These are phyloP conservation scores for Punctularia strigosozonata DNA, from an alignment of 768 basidiomycete genomes.

Conservation along the genomic window DNA sequence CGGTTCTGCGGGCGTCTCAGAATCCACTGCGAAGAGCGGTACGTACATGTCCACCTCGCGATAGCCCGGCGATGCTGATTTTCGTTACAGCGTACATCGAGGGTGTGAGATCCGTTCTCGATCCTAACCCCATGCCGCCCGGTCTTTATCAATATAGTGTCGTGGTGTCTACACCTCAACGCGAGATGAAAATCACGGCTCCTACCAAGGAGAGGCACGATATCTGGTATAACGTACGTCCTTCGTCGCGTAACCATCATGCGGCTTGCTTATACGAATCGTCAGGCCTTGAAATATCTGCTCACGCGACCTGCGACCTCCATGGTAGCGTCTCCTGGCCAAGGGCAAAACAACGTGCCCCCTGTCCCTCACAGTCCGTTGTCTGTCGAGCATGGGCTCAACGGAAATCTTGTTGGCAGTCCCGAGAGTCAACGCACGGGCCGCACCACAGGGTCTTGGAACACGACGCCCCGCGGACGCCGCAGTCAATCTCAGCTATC, in stretches of 20 bases:
- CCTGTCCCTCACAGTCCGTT: slow-evolving; percentile 16
- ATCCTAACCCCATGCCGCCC: slow-evolving; percentile 92
- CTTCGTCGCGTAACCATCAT: slow-evolving; percentile 4
- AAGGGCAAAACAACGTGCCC: slow-evolving; percentile 4
- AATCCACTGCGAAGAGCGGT: slow-evolving; percentile 97
- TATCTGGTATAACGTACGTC: slow-evolving; percentile 83
- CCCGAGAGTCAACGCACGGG: slow-evolving; percentile 68
- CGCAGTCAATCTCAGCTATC: slow-evolving; percentile 76
- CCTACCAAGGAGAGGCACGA: slow-evolving; percentile 92
- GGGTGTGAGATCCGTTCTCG: slow-evolving; percentile 81
- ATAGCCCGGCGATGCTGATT: slow-evolving; percentile 5
- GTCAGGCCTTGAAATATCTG: slow-evolving; percentile 83
- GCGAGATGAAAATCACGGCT: slow-evolving; percentile 99
- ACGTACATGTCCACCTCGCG: too few relatives aligned
- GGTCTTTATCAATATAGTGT: slow-evolving; percentile 90
- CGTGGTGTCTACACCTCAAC: slow-evolving; percentile 81
- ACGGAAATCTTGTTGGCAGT: slow-evolving; percentile 45
- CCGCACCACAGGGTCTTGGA: slow-evolving; percentile 55
- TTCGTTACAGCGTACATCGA: slow-evolving; percentile 73
- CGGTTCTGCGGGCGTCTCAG: slow-evolving; percentile 74
- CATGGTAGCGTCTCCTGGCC: slow-evolving; percentile 13
- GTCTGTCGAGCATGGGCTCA: slow-evolving; percentile 27
- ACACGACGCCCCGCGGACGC: slow-evolving; percentile 64
- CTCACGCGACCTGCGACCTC: slow-evolving; percentile 53
- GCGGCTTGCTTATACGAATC: slow-evolving; percentile 7